phyloP scores from a whole-genome alignment of 768 basidiomycete genomes.

The Daedaleopsis sinensis region DNA sequence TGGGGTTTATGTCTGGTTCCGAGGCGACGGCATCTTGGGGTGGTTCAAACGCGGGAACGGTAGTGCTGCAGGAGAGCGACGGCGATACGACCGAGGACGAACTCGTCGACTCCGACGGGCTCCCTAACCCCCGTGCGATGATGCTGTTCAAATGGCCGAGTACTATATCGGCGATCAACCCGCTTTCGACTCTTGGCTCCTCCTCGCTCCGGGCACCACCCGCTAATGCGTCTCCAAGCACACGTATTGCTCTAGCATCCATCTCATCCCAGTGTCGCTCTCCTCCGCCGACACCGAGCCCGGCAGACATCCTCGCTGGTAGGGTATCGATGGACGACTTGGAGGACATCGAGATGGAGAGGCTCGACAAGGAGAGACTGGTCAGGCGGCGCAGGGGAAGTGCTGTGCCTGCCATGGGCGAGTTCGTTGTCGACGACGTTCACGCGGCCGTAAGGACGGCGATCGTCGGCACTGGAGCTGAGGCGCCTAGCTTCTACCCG shows the following conservation, averaged over 20 bases:
- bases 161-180: slow-evolving; percentile 62
- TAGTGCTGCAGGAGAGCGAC: slow-evolving; percentile 45
- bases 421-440: slow-evolving; percentile 28
- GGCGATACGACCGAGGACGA: slow-evolving; percentile 87
- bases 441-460: slow-evolving; percentile 4
- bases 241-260: slow-evolving; percentile 29
- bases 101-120: slow-evolving; percentile 72
- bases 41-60: slow-evolving; percentile 35
- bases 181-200: slow-evolving; percentile 73
- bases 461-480: slow-evolving; percentile 10
- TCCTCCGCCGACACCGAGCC: slow-evolving; percentile 53
- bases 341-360: slow-evolving; percentile 32
- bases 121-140: slow-evolving; percentile 79
- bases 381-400: slow-evolving; percentile 11
- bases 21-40: slow-evolving; percentile 42
- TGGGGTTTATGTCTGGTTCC: slow-evolving; percentile 50
- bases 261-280: slow-evolving; percentile 32
- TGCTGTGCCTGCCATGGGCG: slow-evolving; percentile 42
- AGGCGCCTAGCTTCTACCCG: slow-evolving; percentile 18
- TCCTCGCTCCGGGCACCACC: slow-evolving; percentile 38
- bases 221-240: slow-evolving; percentile 25
- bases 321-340: slow-evolving; percentile 47
- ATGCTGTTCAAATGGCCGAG: slow-evolving; percentile 69
- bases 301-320: slow-evolving; percentile 71
- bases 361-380: slow-evolving; percentile 5